Conservation (phyloP, 2,329 filamentous ascomycete genomes). For the Aspergillus terreus region DNA sequence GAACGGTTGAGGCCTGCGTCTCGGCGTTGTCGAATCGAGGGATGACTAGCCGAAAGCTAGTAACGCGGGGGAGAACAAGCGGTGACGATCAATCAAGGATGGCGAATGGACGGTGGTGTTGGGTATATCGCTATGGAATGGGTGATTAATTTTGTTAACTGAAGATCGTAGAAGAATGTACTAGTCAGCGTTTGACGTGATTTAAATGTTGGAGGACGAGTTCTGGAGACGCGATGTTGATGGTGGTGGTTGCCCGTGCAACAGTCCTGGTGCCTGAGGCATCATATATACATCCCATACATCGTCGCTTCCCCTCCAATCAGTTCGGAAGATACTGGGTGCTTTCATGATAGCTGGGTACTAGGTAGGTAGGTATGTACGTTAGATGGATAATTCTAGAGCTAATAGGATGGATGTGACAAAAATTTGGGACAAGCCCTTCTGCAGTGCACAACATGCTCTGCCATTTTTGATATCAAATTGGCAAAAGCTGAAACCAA, state of each 20-base stretch:
- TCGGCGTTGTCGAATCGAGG: slow-evolving; percentile 6
- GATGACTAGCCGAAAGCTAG: slow-evolving; percentile 6
- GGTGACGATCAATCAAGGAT: background rate
- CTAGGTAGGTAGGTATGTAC: too few species aligned
- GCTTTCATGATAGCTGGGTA: too few species aligned
- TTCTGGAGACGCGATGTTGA: slow-evolving; percentile 20
- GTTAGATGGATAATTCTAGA: too few species aligned
- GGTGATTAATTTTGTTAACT: background rate
- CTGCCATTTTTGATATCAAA: too few species aligned
- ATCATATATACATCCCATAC: background rate
- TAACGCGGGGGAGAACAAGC: slow-evolving; percentile 6
- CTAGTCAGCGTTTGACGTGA: background rate
- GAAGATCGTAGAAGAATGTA: background rate
- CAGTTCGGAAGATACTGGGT: too few species aligned
- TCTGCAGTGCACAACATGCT: too few species aligned
- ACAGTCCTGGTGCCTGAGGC: slow-evolving; percentile 12
- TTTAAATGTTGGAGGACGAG: slow-evolving; percentile 3
- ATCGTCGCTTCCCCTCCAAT: background rate
- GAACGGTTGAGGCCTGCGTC: background rate
- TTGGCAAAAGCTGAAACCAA: too few species aligned
- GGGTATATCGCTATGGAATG: background rate
- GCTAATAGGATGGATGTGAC: too few species aligned
- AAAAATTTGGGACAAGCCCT: too few species aligned
- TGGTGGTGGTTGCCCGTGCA: slow-evolving; percentile 16
- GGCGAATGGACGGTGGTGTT: background rate